Conservation (phyloP, 1,284 basidiomycete species). For the Cystobasidium slooffiae region DNA sequence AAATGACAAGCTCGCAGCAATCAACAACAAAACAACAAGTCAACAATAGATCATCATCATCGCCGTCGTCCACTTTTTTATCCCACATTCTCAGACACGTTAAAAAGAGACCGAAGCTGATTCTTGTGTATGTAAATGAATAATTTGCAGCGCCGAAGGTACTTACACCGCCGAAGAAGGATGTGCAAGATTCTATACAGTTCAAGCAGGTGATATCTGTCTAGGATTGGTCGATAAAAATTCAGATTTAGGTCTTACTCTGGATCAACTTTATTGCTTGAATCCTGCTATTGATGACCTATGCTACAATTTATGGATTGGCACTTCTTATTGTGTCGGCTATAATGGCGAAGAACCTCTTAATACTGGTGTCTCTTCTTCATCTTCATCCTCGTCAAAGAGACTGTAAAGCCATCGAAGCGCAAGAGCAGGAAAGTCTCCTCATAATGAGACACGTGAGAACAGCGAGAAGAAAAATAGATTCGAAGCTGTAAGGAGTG, state of each 20-base stretch:
- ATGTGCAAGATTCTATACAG: slow-evolving; percentile 30
- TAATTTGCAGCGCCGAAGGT: slow-evolving; percentile 29
- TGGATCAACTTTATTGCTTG: slow-evolving; percentile 41
- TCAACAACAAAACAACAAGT: not conserved
- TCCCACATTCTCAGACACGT: too few relatives aligned
- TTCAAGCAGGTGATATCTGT: slow-evolving; percentile 32
- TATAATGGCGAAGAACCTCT: slow-evolving; percentile 39
- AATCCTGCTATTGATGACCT: slow-evolving; percentile 40
- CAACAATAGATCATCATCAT: slow-evolving; percentile 1
- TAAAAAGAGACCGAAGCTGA: too few relatives aligned
- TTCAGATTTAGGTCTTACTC: slow-evolving; percentile 31
- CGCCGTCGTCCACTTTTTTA: too few relatives aligned
- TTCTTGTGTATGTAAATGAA: not conserved
- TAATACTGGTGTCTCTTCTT: slow-evolving; percentile 21
- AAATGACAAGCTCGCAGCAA: not conserved
- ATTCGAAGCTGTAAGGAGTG: too few relatives aligned
- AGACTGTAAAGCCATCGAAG: not conserved
- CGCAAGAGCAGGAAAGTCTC: not conserved
- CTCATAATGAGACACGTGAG: too few relatives aligned
- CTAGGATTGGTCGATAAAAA: slow-evolving; percentile 25
- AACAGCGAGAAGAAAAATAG: too few relatives aligned
- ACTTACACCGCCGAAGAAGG: slow-evolving; percentile 36
- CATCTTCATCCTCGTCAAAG: too few relatives aligned
- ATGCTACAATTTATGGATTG: slow-evolving; percentile 39
- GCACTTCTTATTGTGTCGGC: slow-evolving; percentile 33